Evolutionary conservation across 495 filamentous ascomycete genomes (phyloP), one percentile per base, ranked within the genome.

Genomic region (Extremus antarcticus): DNA sequence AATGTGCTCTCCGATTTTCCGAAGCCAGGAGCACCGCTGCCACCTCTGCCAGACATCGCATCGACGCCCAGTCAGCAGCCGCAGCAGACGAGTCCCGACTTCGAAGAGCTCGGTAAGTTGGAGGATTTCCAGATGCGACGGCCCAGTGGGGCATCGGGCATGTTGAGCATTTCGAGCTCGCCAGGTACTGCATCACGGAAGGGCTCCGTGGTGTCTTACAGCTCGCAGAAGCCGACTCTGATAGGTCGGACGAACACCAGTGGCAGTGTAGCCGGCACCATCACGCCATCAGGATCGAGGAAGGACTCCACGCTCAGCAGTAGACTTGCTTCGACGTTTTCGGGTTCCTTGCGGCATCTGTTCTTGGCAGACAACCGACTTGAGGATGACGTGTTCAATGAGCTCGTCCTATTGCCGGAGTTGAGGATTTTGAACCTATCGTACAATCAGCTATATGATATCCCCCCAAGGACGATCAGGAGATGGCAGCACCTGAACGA

Each of bases 301-400:
- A 98, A 98, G 71, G 92, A 98, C 65, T 97, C 92, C 0, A 81
- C 81, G 45, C 78, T 90, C 50, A 86, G 88, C 8, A 78, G 75
- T 49, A 81, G 86, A 59, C 68, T 90, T 25, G 77, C 81, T 17
- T 84, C 82, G 51, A 97, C 90, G 1, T 95, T 98, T 74, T 84
- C 87, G 32, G 81, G 81, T 3, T 92, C 88, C 15, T 74, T 98
- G 39, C 76, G 84, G 52, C 82, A 92, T 63, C 71, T 99, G 1
- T 89, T 85, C 60, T 76, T 99, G 48, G 94, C 92, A 4, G 92
- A 99, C 66, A 99, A 99, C 64, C 78, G 88, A 56, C 73, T 99
- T 11, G 84, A 88, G 48, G 92, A 97, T 62, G 92, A 97, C 56
- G 84, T 92, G 1, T 95, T 96, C 63, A 88, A 95, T 57, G 87